Conservation (phyloP, 352 stramenopile genomes). For the Pythium rhizo-oryzae region DNA sequence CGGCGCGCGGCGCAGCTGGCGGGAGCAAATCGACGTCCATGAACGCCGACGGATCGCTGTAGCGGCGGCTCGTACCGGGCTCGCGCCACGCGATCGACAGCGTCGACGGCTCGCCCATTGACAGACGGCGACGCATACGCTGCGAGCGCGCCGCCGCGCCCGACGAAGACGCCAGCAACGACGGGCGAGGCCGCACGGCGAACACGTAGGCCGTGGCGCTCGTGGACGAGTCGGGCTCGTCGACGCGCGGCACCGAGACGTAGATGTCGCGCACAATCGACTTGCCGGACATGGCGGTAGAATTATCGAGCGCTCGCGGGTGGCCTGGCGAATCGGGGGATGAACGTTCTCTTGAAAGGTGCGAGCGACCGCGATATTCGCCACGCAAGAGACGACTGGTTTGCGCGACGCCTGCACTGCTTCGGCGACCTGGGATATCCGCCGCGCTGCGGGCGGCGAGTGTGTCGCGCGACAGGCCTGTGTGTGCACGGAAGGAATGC, state of each 20-base stretch:
- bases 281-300: constrained; percentile 12
- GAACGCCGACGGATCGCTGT: constrained; percentile 21
- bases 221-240: constrained; percentile 21
- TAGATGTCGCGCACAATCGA: constrained; percentile 54
- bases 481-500: background rate
- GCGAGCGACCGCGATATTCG: too few relatives aligned
- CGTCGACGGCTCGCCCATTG: constrained; percentile 24
- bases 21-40: constrained; percentile 19
- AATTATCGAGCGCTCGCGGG: background rate
- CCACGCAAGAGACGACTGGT: background rate
- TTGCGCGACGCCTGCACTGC: background rate
- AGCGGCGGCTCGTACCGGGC: constrained; percentile 21
- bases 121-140: constrained; percentile 29
- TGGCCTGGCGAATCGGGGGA: too few relatives aligned
- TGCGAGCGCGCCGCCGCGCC: background rate
- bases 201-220: constrained; percentile 57
- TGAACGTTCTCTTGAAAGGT: too few relatives aligned
- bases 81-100: constrained; percentile 9
- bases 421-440: background rate
- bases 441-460: too few relatives aligned
- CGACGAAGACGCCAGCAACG: constrained; percentile 7
- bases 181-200: constrained; percentile 33
- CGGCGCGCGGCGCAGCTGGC: background rate
- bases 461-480: background rate
- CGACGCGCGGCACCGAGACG: constrained; percentile 44